phyloP scores from a whole-genome alignment of 1,284 basidiomycete species.

The Sparassis latifolia region DNA sequence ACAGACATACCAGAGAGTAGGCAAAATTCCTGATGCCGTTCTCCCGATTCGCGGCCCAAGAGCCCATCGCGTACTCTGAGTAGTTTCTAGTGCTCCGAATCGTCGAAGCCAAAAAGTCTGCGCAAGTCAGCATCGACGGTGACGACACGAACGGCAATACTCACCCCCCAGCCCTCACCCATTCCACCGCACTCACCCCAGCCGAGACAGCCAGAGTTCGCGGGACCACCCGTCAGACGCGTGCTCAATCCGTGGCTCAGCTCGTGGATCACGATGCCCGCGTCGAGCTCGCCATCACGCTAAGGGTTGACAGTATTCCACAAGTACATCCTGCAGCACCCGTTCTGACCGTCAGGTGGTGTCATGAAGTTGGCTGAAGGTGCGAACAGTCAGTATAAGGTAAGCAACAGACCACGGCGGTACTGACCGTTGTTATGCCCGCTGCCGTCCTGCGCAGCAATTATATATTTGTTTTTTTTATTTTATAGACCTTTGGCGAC shows the following conservation, averaged over 20 bases:
- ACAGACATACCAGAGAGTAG: conserved; percentile 57
- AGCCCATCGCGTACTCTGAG: conserved; percentile 84
- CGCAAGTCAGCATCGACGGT: conserved; percentile 6
- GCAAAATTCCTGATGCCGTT: conserved; percentile 84
- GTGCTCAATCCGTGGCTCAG: conserved; percentile 87
- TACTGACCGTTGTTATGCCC: conserved; percentile 74
- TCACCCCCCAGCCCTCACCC: conserved; percentile 90
- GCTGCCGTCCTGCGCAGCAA: conserved; percentile 79
- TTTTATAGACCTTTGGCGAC: conserved; percentile 56
- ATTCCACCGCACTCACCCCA: conserved; percentile 96
- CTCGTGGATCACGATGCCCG: conserved; percentile 91
- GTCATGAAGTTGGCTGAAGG: conserved; percentile 66
- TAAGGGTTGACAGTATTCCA: conserved; percentile 90
- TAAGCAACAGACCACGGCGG: too few species aligned
- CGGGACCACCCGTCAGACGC: conserved; percentile 89
- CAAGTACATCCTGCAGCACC: conserved; percentile 94
- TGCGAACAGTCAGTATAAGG: neutral
- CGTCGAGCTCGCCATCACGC: conserved; percentile 92
- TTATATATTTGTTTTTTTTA: too few species aligned
- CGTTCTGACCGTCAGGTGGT: conserved; percentile 69
- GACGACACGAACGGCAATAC: conserved; percentile 11
- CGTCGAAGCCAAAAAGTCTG: conserved; percentile 79
- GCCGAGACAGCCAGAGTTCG: conserved; percentile 88
- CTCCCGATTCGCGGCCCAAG: conserved; percentile 83
- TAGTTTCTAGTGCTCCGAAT: conserved; percentile 73